Conservation (phyloP, 345 rosid species). For the Camelina sativa region DNA sequence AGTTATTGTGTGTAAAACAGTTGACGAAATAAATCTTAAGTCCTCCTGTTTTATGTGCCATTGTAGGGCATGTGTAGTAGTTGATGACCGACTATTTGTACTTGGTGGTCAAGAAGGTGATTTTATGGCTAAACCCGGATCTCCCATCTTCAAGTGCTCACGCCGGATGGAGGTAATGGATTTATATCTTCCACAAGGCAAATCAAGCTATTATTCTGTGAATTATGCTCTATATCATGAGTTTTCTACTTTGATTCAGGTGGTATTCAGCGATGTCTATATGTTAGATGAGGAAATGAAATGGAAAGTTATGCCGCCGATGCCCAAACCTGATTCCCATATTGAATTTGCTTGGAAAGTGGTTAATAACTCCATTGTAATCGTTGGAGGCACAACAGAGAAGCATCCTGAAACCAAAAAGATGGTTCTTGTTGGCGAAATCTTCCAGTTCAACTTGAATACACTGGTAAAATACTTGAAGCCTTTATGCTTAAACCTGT, state of each 20-base stretch:
- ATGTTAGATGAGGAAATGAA: slow-evolving; percentile 92
- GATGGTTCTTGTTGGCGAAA: slow-evolving; percentile 91
- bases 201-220: not conserved
- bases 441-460: slow-evolving; percentile 76
- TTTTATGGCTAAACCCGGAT: slow-evolving; percentile 86
- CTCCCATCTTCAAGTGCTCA: slow-evolving; percentile 84
- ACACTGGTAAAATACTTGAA: slow-evolving; percentile 57
- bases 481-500: slow-evolving; percentile 3
- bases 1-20: not conserved
- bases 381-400: slow-evolving; percentile 94
- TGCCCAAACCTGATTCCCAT: slow-evolving; percentile 96
- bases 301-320: slow-evolving; percentile 78
- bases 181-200: not conserved
- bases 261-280: slow-evolving; percentile 80
- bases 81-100: slow-evolving; percentile 58
- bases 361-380: slow-evolving; percentile 81
- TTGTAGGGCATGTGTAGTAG: slow-evolving; percentile 66
- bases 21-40: not conserved
- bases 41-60: not conserved
- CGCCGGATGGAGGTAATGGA: slow-evolving; percentile 72
- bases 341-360: slow-evolving; percentile 95
- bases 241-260: slow-evolving; percentile 51
- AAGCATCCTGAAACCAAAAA: slow-evolving; percentile 90
- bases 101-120: slow-evolving; percentile 95
- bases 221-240: not conserved